phyloP scores from a whole-genome alignment of 2,329 filamentous ascomycete genomes.

The Neonectria ditissima region DNA sequence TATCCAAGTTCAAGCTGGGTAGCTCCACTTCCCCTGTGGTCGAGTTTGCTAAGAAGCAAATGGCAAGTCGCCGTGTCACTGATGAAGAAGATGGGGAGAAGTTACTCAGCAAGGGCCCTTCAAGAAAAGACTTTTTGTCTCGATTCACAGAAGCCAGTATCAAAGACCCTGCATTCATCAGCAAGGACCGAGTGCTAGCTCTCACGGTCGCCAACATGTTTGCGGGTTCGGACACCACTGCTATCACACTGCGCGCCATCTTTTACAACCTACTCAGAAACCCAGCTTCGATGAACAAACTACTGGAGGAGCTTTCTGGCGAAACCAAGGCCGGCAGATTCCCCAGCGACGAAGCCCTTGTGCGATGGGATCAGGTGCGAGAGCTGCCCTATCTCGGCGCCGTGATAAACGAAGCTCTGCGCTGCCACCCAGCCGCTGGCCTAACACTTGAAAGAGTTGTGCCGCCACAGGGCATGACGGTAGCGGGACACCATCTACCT shows the following conservation, averaged over 20 bases:
- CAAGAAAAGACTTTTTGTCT: conserved; percentile 28
- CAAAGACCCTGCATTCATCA: conserved; percentile 31
- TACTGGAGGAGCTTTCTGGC: conserved; percentile 71
- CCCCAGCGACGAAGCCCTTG: conserved; percentile 62
- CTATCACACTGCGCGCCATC: conserved; percentile 29
- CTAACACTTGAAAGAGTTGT: conserved; percentile 79
- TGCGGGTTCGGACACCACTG: conserved; percentile 35
- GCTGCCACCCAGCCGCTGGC: conserved; percentile 78
- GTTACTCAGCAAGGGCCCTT: neutral
- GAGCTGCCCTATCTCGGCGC: conserved; percentile 80
- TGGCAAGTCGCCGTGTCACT: conserved; percentile 8
- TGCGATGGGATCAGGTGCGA: conserved; percentile 77
- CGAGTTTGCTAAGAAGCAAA: conserved; percentile 20
- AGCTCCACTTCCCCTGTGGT: conserved; percentile 21
- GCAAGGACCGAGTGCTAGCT: conserved; percentile 22
- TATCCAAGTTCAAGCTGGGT: conserved; percentile 10
- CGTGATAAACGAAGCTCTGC: conserved; percentile 80
- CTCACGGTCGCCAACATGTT: conserved; percentile 35
- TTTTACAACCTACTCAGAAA: conserved; percentile 32
- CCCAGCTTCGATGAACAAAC: conserved; percentile 53
- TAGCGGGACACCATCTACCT: conserved; percentile 69
- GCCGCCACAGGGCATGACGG: conserved; percentile 70
- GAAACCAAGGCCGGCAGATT: conserved; percentile 65
- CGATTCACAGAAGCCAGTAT: conserved; percentile 25
- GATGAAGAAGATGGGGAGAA: neutral